Conservation (phyloP, 208 protist species). For the Entamoeba moshkovskii region DNA sequence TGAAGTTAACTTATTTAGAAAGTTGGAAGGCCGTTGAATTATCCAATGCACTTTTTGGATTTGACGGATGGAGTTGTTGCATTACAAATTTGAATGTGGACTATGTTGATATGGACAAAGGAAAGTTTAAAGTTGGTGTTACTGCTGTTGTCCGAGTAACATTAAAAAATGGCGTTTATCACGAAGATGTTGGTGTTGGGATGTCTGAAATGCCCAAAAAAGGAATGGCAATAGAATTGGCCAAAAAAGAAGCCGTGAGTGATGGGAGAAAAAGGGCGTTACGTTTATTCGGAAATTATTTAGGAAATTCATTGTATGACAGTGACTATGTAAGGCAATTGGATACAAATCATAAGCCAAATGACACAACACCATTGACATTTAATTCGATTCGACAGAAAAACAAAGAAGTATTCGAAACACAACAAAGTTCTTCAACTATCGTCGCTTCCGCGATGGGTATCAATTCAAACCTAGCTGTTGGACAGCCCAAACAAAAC, state of each 20-base stretch:
- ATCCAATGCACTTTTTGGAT: constrained; percentile 22
- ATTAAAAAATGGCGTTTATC: constrained; percentile 18
- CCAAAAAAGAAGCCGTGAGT: constrained; percentile 24
- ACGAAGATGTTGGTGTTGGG: constrained; percentile 28
- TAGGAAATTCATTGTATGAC: constrained; percentile 19
- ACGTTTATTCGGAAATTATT: constrained; percentile 18
- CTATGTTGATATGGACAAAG: constrained; percentile 15
- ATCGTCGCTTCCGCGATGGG: no score
- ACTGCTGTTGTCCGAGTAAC: constrained; percentile 21
- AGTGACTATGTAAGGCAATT: neutral
- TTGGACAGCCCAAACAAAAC: no score
- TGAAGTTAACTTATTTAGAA: constrained; percentile 22
- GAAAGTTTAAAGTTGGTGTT: neutral
- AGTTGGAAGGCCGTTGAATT: neutral
- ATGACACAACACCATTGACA: neutral
- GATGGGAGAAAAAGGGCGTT: constrained; percentile 23
- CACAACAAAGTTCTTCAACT: no score
- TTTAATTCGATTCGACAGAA: neutral
- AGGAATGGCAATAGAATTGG: constrained; percentile 4
- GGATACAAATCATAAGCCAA: neutral
- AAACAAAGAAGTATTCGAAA: no score
- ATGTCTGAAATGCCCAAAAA: neutral
- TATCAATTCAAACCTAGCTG: no score
- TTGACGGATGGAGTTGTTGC: constrained; percentile 16
- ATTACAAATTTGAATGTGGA: constrained; percentile 11